Conservation (phyloP, 371 early-diverging fungal species). For the Parasitella parasitica region DNA sequence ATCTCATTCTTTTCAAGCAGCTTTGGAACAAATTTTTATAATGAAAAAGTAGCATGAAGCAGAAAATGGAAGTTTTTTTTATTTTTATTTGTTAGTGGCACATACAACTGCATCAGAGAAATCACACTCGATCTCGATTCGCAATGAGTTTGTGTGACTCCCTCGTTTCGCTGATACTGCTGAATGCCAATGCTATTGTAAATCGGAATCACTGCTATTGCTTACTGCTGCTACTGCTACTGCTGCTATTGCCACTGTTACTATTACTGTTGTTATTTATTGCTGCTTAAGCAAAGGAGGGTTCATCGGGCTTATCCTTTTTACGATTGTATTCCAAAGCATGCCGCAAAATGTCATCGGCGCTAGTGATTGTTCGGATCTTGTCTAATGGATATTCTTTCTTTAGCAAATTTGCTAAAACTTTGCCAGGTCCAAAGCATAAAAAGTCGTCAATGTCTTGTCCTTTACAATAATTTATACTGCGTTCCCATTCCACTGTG, state of each 20-base stretch:
- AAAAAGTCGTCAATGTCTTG: constrained; percentile 83
- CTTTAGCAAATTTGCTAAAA: constrained; percentile 83
- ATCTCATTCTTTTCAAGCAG: neutral
- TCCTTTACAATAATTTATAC: constrained; percentile 74
- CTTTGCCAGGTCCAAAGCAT: constrained; percentile 85
- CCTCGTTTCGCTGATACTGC: no score
- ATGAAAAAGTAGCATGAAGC: neutral
- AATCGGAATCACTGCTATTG: neutral
- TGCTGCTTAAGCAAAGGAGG: neutral
- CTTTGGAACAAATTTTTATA: neutral
- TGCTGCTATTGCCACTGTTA: no score
- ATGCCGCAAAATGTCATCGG: constrained; percentile 46
- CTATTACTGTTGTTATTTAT: no score
- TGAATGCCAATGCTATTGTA: no score
- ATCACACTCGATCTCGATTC: neutral
- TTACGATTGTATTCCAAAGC: constrained; percentile 31
- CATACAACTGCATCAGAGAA: neutral
- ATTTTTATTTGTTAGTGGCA: neutral
- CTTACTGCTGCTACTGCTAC: no score
- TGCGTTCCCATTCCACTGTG: constrained; percentile 89
- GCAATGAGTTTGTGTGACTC: neutral
- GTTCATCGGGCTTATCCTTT: constrained; percentile 8
- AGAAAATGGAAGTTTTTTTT: neutral
- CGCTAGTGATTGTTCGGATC: constrained; percentile 51
- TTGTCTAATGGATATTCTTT: constrained; percentile 86